Conservation (phyloP, 2,329 filamentous ascomycete genomes). For the Aspergillus sp. region DNA sequence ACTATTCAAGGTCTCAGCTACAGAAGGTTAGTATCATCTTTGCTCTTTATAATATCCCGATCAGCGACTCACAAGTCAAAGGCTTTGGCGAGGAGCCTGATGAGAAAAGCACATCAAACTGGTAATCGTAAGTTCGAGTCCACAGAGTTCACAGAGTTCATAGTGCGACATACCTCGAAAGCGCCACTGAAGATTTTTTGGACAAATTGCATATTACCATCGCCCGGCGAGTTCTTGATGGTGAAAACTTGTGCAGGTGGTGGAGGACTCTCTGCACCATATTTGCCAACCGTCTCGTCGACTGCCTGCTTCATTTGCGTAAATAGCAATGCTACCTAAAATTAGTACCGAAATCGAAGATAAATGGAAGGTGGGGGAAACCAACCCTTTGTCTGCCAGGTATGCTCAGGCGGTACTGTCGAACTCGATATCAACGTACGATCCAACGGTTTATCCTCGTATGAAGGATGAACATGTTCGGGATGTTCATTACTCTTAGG, state of each 20-base stretch:
- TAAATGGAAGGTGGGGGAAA: not conserved
- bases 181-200: conserved; percentile 88
- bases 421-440: conserved; percentile 73
- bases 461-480: conserved; percentile 60
- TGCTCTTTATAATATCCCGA: not conserved
- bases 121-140: conserved; percentile 13
- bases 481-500: conserved; percentile 61
- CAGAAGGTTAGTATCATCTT: conserved; percentile 12
- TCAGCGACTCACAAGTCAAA: conserved; percentile 49
- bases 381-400: conserved; percentile 81
- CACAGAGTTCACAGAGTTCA: not conserved
- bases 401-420: conserved; percentile 62
- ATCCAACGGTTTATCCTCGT: conserved; percentile 69
- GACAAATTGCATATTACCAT: conserved; percentile 80
- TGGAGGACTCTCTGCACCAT: conserved; percentile 66
- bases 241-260: conserved; percentile 86
- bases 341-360: conserved; percentile 3
- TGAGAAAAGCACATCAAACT: conserved; percentile 90
- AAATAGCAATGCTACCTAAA: conserved; percentile 55
- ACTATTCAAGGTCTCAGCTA: conserved; percentile 64
- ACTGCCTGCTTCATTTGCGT: conserved; percentile 63
- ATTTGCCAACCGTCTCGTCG: conserved; percentile 58
- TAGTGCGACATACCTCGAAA: conserved; percentile 61
- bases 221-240: conserved; percentile 58
- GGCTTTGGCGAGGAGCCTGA: conserved; percentile 65